These are phyloP conservation scores for Stephanodiscus triporus DNA, from an alignment of 108 stramenopile species.

Conservation along the genomic window DNA sequence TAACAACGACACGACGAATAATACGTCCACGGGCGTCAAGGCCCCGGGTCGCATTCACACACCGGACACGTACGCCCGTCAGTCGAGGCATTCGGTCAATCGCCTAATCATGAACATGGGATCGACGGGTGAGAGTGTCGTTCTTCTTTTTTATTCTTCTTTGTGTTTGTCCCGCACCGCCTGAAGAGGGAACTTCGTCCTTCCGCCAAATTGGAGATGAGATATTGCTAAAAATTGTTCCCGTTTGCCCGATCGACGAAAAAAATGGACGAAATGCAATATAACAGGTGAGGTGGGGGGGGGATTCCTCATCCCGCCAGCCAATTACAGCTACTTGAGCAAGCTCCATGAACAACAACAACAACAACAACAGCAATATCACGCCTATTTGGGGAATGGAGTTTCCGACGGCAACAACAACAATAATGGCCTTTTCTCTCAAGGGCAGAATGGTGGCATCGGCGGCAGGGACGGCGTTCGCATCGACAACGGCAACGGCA, in stretches of 20 bases:
- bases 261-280: background rate
- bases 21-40: no score
- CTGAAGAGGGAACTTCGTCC: no score
- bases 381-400: background rate
- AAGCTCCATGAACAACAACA: background rate
- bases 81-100: conserved; percentile 72
- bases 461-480: background rate
- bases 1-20: background rate
- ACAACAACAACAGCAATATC: background rate
- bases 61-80: conserved; percentile 70
- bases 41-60: conserved; percentile 6
- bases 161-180: background rate
- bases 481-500: background rate
- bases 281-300: background rate
- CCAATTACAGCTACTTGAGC: background rate
- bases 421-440: background rate
- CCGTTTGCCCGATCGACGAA: no score
- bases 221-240: no score
- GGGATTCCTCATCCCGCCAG: background rate
- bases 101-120: conserved; percentile 36
- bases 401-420: background rate
- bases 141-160: background rate
- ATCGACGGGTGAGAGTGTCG: conserved; percentile 5
- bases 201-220: no score
- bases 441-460: background rate